Base-by-base conservation (phyloP, 2,329 filamentous ascomycete genomes). In the Periconia macrospinosa region DNA sequence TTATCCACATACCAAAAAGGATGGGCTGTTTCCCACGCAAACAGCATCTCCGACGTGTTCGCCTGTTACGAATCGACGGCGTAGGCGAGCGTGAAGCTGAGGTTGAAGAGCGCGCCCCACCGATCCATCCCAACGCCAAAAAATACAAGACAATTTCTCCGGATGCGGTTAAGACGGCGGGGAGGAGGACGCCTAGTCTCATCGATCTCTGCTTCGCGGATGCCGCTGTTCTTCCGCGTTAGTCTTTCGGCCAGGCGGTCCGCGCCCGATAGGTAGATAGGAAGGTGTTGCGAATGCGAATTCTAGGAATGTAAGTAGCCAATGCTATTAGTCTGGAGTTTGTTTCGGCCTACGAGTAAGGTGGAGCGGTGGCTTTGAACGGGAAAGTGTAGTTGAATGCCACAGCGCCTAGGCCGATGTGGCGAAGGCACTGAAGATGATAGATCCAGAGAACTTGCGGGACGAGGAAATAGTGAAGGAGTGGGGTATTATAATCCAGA, bases 31-130 rank as follows among this genome's bases (percentile, higher is more conserved):
- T 75, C 33, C 71, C 70, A 27, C 70, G 71, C 71, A 46, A 75
- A 86, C 11, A 86, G 76, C 83, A 86, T 85, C 70, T 86, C 83
- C 20, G 79, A 81, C n/a, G 83, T 81, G 58, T 85, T 83, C 33
- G 79, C 75, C 18, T 79, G 80, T 67, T 86, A 84, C 49, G 77
- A 81, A 63, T 86, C 83, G 37, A 86, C 80, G 1, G 83, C 83
- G 60, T 86, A 86, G 2, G 83, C 83, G 9, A 87, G 75, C 11
- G 82, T 81, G 61, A 85, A 83, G 14, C 64, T 66, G 56, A 74
- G 73, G 63, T 66, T 72, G 54, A 73, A 72, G 44, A 69, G 61
- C 11, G 56, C 53, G 5, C 64, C 67, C 66, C 69, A 74, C 47
- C 73, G 67, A 27, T 60, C 60, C 69, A 75, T 69, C 1, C 63